phyloP scores from a whole-genome alignment of 2,329 filamentous ascomycete genomes.

The Nemania diffusa region DNA sequence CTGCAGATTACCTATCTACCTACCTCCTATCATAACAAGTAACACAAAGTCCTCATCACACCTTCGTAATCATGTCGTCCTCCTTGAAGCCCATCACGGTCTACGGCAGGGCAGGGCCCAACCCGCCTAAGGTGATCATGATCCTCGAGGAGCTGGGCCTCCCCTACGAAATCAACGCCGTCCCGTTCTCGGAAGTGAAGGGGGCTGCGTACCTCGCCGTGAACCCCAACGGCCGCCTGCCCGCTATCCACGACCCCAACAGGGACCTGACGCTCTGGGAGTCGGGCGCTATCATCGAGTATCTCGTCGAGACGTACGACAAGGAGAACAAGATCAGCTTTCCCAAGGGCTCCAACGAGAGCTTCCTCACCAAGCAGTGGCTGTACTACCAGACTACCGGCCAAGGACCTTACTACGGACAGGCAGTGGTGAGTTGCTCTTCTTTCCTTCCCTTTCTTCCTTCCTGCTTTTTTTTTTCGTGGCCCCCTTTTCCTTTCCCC shows the following conservation, averaged over 20 bases:
- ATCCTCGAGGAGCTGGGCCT: conserved; percentile 48
- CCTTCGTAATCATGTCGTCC: conserved; percentile 19
- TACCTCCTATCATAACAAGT: not conserved
- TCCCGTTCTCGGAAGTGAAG: conserved; percentile 33
- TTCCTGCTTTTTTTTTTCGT: not conserved
- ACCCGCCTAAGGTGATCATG: conserved; percentile 49
- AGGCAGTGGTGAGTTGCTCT: conserved; percentile 45
- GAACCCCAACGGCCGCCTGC: conserved; percentile 40
- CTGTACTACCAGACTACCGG: conserved; percentile 57
- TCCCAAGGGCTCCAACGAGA: conserved; percentile 47
- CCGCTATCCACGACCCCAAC: conserved; percentile 40
- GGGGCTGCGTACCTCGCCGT: conserved; percentile 28
- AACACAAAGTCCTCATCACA: not conserved
- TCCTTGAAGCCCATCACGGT: conserved; percentile 47
- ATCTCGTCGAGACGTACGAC: conserved; percentile 51
- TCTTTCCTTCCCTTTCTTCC: not conserved
- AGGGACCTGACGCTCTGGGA: conserved; percentile 39
- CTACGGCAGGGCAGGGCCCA: conserved; percentile 44
- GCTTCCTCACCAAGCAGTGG: conserved; percentile 55
- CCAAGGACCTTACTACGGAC: conserved; percentile 62
- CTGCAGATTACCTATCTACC: too few species aligned
- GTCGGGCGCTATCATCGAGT: conserved; percentile 40
- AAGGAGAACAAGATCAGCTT: conserved; percentile 52
- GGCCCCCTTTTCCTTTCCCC: not conserved
- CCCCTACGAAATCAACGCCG: conserved; percentile 41